These are phyloP conservation scores for Solioccasus polychromus DNA, from an alignment of 768 basidiomycete genomes.

Conservation along the genomic window DNA sequence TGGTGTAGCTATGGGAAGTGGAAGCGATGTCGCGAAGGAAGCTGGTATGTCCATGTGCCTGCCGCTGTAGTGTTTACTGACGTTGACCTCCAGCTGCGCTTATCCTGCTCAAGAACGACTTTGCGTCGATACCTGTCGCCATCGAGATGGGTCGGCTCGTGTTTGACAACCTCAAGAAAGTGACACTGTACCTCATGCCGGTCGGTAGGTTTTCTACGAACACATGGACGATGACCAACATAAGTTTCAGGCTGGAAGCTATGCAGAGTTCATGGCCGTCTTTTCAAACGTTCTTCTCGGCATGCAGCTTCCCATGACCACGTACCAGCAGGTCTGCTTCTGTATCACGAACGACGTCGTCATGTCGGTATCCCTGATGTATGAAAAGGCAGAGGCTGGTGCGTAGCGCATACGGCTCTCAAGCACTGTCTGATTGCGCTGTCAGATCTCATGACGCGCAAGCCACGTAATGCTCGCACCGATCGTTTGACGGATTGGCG, in stretches of 20 bases:
- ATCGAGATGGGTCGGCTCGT: slow-evolving; percentile 58
- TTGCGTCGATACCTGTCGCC: slow-evolving; percentile 54
- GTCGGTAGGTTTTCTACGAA: slow-evolving; percentile 17
- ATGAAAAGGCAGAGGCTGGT: slow-evolving; percentile 51
- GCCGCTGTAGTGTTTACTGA: neutral
- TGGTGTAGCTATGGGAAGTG: slow-evolving; percentile 51
- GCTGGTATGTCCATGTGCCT: slow-evolving; percentile 36
- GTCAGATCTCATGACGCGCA: slow-evolving; percentile 43
- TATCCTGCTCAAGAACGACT: slow-evolving; percentile 55
- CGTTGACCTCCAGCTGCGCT: slow-evolving; percentile 29
- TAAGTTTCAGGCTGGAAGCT: slow-evolving; percentile 43
- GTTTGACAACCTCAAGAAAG: slow-evolving; percentile 57
- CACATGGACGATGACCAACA: neutral
- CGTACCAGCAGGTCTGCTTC: slow-evolving; percentile 53
- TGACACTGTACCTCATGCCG: slow-evolving; percentile 43
- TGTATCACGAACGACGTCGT: slow-evolving; percentile 51
- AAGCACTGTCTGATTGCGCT: neutral
- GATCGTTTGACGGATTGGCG: slow-evolving; percentile 50
- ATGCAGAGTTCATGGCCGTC: slow-evolving; percentile 58
- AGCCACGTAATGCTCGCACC: slow-evolving; percentile 46
- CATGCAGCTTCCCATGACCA: slow-evolving; percentile 54
- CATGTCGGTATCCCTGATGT: slow-evolving; percentile 49
- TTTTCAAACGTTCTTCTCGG: slow-evolving; percentile 56
- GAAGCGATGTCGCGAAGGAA: slow-evolving; percentile 51
- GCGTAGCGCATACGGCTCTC: neutral